Base-by-base conservation (phyloP, 2,329 filamentous ascomycete species). In the Huntiella savannae region DNA sequence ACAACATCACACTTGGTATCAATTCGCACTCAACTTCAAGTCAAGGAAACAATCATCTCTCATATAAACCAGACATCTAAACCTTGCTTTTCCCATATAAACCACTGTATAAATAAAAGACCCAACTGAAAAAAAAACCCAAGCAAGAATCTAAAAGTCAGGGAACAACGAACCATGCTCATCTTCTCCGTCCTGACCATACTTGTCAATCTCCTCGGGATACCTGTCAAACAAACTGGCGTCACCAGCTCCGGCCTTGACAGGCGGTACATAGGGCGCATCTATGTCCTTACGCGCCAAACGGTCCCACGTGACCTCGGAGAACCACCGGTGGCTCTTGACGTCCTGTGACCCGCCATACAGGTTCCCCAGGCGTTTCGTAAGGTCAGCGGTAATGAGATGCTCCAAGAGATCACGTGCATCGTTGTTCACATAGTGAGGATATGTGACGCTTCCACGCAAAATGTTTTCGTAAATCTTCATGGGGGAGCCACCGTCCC, bases 381-480 rank as follows among this genome's bases (percentile, higher is more conserved):
- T 95, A 54, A 98, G 68, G 59, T 98, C 91, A 33, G 82, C 75
- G 19, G 91, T 98, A 62, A 98, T 96, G 55, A 98, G 71, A 55
- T 86, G 82, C 58, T 91, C 81, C 33, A 98, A 75, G 49, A 98
- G 70, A 60, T 96, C 83, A 59, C 94, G 86, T 0, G 91, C 91
- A 59, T 96, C 91, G 1, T 82, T 78, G 59, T 96, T 85, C 56
- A 98, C 83, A 61, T 96, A 98, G 4, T 83, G 80, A 46, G 91
- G 91, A 60, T 96, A 98, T 65, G 95, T 96, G 62, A 98, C 83
- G 56, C 82, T 80, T 50, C 88, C 91, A 58, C 86, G 87, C 53
- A 98, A 74, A 57, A 98, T 98, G 61, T 98, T 98, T 67, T 98
- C 91, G 66, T 98, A 98, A 58, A 98, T 98, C 65, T 94, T 95